These are phyloP conservation scores for Colletotrichum sidae DNA, from an alignment of 2,329 filamentous ascomycete genomes.

Conservation along the genomic window DNA sequence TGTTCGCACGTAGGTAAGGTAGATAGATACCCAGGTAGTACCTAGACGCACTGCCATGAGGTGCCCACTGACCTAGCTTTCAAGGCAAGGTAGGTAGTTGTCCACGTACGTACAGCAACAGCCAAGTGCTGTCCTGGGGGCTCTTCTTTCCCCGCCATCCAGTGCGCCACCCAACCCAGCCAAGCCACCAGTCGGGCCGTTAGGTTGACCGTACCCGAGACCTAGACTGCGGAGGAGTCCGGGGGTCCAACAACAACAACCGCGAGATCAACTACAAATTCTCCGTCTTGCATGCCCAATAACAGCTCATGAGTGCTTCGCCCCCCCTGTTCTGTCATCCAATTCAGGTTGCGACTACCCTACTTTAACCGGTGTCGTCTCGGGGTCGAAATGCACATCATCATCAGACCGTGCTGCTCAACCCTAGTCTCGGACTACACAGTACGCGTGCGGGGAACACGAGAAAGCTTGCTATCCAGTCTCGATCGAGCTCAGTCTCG, in stretches of 20 bases:
- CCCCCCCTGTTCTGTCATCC: conserved; percentile 1
- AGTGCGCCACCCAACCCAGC: conserved; percentile 24
- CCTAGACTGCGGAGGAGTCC: neutral
- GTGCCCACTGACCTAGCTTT: no score
- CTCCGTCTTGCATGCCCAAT: conserved; percentile 22
- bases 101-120: no score
- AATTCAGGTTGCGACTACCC: no score
- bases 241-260: conserved; percentile 5
- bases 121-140: no score
- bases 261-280: conserved; percentile 1
- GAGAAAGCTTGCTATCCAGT: neutral
- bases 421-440: neutral
- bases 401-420: conserved; percentile 13
- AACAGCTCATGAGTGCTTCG: neutral
- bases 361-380: neutral
- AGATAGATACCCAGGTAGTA: no score
- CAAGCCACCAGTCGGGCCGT: conserved; percentile 37
- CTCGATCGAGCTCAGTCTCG: conserved; percentile 14
- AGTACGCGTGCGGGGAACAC: conserved; percentile 19
- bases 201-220: conserved; percentile 12
- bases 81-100: no score
- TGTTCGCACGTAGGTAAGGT: no score
- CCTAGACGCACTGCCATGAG: no score
- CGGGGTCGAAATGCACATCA: conserved; percentile 14
- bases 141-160: conserved; percentile 25